Conservation (phyloP, 495 filamentous ascomycete species). For the Sporormia fimetaria region DNA sequence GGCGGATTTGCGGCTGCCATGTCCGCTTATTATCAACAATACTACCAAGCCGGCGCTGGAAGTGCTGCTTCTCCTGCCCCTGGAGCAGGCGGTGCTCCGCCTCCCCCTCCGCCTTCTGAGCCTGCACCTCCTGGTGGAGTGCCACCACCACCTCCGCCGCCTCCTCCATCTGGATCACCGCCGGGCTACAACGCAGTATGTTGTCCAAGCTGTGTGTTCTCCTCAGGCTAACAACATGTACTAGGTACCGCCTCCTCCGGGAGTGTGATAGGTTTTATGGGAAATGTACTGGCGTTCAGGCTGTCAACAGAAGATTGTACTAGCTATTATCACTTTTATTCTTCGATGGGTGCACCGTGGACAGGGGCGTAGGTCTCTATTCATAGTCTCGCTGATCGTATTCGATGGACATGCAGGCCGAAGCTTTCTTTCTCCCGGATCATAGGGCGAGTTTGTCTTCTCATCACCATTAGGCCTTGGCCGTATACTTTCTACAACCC, state of each 20-base stretch:
- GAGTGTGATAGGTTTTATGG: conserved; percentile 19
- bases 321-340: not conserved
- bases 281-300: too few relatives aligned
- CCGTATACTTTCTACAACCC: too few relatives aligned
- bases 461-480: too few relatives aligned
- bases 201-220: not conserved
- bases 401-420: too few relatives aligned
- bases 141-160: conserved; percentile 35
- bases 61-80: conserved; percentile 32
- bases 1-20: conserved; percentile 68
- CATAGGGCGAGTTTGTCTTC: too few relatives aligned
- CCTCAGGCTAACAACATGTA: conserved; percentile 2
- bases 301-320: not conserved
- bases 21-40: conserved; percentile 53
- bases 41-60: conserved; percentile 40
- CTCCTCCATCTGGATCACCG: conserved; percentile 44
- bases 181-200: conserved; percentile 29
- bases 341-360: too few relatives aligned
- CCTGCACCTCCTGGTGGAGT: conserved; percentile 60
- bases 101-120: conserved; percentile 50
- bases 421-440: too few relatives aligned
- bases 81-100: conserved; percentile 42
- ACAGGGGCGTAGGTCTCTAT: too few relatives aligned
- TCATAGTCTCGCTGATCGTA: not conserved
- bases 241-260: conserved; percentile 31